Evolutionary conservation across 1,284 basidiomycete genomes (phyloP).

Genomic region (Inonotus hispidus): DNA sequence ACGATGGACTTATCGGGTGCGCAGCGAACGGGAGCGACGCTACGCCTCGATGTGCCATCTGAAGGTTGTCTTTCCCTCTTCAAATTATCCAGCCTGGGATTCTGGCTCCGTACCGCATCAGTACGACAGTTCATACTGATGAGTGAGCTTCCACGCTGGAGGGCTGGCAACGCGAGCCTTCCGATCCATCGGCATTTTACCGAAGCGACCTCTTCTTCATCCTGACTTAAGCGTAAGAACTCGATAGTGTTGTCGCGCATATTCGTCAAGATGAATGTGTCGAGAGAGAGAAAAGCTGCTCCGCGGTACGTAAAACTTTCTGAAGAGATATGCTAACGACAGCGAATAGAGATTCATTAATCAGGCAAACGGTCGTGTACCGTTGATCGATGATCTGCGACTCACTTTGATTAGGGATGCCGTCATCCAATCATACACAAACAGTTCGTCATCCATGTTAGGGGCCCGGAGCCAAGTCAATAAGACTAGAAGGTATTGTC

Average conservation of each 20-base stretch:
- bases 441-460: constrained; percentile 15
- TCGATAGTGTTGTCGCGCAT: constrained; percentile 16
- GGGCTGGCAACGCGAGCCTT: constrained; percentile 11
- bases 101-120: constrained; percentile 7
- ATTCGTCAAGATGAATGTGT: constrained; percentile 17
- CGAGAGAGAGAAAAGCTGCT: constrained; percentile 12
- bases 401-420: constrained; percentile 11
- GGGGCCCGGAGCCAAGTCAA: constrained; percentile 27
- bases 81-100: not conserved
- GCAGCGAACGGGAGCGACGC: constrained; percentile 4
- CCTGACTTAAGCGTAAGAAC: constrained; percentile 4
- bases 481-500: constrained; percentile 40
- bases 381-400: constrained; percentile 32
- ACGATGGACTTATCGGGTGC: constrained; percentile 14
- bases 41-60: not conserved
- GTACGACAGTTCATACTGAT: constrained; percentile 17
- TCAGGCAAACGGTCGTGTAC: not conserved
- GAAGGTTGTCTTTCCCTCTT: not conserved
- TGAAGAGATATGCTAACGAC: constrained; percentile 12
- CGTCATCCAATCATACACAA: constrained; percentile 16
- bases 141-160: constrained; percentile 11
- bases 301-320: constrained; percentile 15
- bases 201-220: not conserved
- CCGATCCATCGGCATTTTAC: constrained; percentile 2
- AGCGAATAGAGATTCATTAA: not conserved